A percentile compares a stretch with the other conserved stretches of the same genome.
These are phyloP conservation scores for Chrysochromulina parva DNA, from an alignment of 78 protist genomes.

Conservation along the genomic window DNA sequence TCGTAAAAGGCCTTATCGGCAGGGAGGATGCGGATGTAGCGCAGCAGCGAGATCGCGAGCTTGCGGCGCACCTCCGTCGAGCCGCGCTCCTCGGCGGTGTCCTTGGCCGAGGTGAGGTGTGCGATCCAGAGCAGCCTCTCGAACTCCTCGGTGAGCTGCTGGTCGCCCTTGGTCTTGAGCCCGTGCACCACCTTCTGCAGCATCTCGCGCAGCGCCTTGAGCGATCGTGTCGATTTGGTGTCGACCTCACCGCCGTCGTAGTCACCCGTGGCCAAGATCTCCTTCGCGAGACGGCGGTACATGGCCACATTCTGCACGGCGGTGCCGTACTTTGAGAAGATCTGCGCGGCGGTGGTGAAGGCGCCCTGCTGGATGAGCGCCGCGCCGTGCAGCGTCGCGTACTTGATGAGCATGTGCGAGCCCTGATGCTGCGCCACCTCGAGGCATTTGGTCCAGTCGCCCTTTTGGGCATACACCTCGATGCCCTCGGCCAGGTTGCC, in stretches of 20 bases:
- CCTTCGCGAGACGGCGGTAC: neutral
- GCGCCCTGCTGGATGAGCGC: neutral
- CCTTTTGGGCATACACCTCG: conserved; percentile 38
- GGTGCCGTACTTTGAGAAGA: conserved; percentile 30
- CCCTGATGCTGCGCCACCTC: conserved; percentile 34
- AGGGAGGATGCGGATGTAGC: conserved; percentile 41
- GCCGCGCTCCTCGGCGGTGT: neutral
- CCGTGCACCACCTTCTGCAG: neutral
- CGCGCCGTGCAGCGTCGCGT: conserved; percentile 37
- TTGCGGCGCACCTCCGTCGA: neutral
- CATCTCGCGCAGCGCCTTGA: neutral
- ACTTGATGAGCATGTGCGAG: conserved; percentile 30
- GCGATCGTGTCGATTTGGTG: neutral
- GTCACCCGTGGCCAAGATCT: neutral
- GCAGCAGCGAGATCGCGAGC: neutral
- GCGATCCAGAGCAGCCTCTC: neutral
- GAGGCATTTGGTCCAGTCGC: conserved; percentile 62
- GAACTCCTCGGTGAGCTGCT: neutral
- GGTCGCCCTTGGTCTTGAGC: neutral
- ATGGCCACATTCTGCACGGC: neutral
- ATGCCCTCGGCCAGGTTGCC: conserved; percentile 24
- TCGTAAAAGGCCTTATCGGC: conserved; percentile 79
- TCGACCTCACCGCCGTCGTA: neutral
- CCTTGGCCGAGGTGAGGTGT: conserved; percentile 8
- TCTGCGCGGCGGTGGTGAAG: neutral